Conservation (phyloP, 1,139 yeast species). For the Blastobotrys arbuscula region DNA sequence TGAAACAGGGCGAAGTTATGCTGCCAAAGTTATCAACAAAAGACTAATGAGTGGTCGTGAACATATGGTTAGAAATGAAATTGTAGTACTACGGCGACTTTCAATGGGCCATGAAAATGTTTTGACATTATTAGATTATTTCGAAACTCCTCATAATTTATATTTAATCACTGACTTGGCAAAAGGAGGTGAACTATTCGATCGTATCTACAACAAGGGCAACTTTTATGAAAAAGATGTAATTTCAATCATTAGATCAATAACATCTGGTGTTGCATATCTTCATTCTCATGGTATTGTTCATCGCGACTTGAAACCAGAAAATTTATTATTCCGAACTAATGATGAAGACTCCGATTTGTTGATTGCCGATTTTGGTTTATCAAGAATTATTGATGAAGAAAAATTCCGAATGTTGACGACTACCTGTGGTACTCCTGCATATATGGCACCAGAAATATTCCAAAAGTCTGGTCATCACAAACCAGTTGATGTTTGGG, state of each 20-base stretch:
- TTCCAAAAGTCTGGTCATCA: slow-evolving; percentile 50
- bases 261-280: slow-evolving; percentile 50
- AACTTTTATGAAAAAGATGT: slow-evolving; percentile 48
- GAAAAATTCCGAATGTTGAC: slow-evolving; percentile 47
- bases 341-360: slow-evolving; percentile 43
- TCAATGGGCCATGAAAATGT: slow-evolving; percentile 52
- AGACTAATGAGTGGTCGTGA: slow-evolving; percentile 42
- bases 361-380: slow-evolving; percentile 69
- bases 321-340: slow-evolving; percentile 61
- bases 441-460: slow-evolving; percentile 73
- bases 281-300: slow-evolving; percentile 76
- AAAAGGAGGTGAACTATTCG: slow-evolving; percentile 64
- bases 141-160: slow-evolving; percentile 56
- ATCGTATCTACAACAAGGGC: slow-evolving; percentile 49
- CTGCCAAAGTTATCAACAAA: slow-evolving; percentile 41
- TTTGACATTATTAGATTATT: slow-evolving; percentile 60
- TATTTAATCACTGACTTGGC: slow-evolving; percentile 66
- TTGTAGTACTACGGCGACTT: slow-evolving; percentile 44
- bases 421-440: slow-evolving; percentile 58
- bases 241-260: slow-evolving; percentile 44
- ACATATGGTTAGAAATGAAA: slow-evolving; percentile 51
- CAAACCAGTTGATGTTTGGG: slow-evolving; percentile 67
- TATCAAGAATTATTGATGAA: slow-evolving; percentile 45
- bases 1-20: slow-evolving; percentile 36
- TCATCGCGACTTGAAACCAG: slow-evolving; percentile 93